phyloP scores from a whole-genome alignment of 306 rosid genomes.

The Glycine soja region DNA sequence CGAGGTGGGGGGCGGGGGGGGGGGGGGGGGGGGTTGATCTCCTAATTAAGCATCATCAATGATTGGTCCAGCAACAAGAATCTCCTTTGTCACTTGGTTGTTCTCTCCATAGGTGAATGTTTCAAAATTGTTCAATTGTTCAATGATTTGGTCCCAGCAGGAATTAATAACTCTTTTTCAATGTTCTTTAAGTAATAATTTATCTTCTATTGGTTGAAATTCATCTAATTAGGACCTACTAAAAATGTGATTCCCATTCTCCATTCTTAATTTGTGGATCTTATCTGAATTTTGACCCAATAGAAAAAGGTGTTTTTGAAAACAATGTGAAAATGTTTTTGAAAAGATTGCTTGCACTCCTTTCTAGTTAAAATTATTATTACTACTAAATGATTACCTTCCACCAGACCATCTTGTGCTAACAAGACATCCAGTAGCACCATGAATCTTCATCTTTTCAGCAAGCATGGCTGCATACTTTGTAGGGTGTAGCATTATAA shows the following conservation, averaged over 20 bases:
- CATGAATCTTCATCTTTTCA: conserved; percentile 86
- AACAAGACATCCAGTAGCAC: conserved; percentile 91
- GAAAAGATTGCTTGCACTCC: neutral
- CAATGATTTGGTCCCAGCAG: too few relatives aligned
- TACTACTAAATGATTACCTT: conserved; percentile 55
- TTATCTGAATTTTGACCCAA: neutral
- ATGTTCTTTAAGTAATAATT: too few relatives aligned
- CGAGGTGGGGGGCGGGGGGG: too few relatives aligned
- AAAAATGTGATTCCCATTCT: neutral
- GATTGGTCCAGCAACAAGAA: conserved; percentile 81
- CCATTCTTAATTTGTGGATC: too few relatives aligned
- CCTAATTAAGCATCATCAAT: conserved; percentile 48
- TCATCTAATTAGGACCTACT: neutral
- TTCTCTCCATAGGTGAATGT: conserved; percentile 67
- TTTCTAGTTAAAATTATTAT: neutral
- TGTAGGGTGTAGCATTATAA: conserved; percentile 90
- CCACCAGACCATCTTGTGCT: conserved; percentile 97
- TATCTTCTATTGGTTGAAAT: too few relatives aligned
- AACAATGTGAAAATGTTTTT: neutral
- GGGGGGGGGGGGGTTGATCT: neutral
- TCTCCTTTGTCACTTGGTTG: conserved; percentile 69
- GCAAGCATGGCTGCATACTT: conserved; percentile 90
- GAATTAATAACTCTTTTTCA: too few relatives aligned
- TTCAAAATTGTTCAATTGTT: conserved; percentile 77
- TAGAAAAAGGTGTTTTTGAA: neutral